Percentiles rank a stretch among this genome's conserved stretches.
phyloP scores from a whole-genome alignment of 768 basidiomycete genomes.

The Coprinopsis cinerea region DNA sequence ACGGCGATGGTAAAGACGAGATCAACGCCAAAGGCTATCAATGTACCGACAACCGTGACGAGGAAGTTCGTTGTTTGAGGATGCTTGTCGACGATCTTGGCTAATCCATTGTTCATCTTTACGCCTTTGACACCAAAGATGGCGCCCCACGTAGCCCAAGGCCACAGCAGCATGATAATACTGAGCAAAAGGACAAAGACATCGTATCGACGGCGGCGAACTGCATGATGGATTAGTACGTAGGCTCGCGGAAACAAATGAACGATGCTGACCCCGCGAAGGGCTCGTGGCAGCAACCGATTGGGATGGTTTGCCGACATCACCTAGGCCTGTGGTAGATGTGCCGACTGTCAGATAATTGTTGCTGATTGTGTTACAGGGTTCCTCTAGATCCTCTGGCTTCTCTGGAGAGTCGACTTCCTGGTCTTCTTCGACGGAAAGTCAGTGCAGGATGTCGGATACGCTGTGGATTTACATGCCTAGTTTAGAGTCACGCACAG shows the following conservation, averaged over 20 bases:
- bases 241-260: background rate
- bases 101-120: conserved; percentile 4
- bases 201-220: conserved; percentile 4
- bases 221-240: background rate
- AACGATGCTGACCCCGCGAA: too few species aligned
- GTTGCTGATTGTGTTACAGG: too few species aligned
- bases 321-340: too few species aligned
- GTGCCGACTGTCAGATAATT: too few species aligned
- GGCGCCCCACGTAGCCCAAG: conserved; percentile 18
- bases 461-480: too few species aligned
- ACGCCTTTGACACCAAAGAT: conserved; percentile 13
- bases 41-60: conserved; percentile 13
- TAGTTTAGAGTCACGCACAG: too few species aligned
- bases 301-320: too few species aligned
- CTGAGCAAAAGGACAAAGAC: conserved; percentile 4
- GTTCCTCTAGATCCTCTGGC: too few species aligned
- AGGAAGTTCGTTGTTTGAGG: conserved; percentile 12
- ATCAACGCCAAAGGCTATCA: conserved; percentile 10
- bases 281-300: too few species aligned
- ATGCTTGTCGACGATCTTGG: conserved; percentile 6
- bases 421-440: too few species aligned
- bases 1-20: conserved; percentile 14
- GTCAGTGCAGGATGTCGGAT: too few species aligned
- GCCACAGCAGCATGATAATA: conserved; percentile 14
- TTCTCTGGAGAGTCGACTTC: too few species aligned